These are phyloP conservation scores for Hymenoscyphus scutula DNA, from an alignment of 2,329 filamentous ascomycete species.

Conservation along the genomic window DNA sequence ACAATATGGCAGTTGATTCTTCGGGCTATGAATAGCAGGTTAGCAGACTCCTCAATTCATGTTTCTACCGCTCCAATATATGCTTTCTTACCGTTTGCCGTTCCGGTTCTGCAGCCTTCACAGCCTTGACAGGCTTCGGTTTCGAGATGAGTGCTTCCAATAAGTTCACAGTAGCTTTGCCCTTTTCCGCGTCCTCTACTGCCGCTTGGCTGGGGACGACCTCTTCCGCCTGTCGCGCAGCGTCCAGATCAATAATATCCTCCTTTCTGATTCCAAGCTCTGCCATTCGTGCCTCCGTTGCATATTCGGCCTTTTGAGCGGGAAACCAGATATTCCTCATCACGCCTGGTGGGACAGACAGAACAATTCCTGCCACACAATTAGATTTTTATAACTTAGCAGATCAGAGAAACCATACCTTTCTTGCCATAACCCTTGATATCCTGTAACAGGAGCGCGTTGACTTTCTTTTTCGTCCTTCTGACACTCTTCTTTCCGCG, in stretches of 20 bases:
- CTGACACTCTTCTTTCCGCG: constrained; percentile 46
- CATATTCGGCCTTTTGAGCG: constrained; percentile 49
- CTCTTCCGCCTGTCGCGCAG: constrained; percentile 31
- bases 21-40: constrained; percentile 23
- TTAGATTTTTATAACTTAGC: constrained; percentile 26
- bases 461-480: constrained; percentile 40
- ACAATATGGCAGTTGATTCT: constrained; percentile 26
- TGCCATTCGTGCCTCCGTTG: constrained; percentile 45
- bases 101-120: background rate
- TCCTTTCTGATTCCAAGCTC: constrained; percentile 43
- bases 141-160: background rate
- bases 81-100: background rate
- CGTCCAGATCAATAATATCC: constrained; percentile 38
- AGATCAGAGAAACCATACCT: constrained; percentile 31
- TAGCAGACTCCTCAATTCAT: constrained; percentile 13
- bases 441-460: constrained; percentile 51
- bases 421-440: constrained; percentile 49
- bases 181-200: constrained; percentile 12
- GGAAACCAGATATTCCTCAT: constrained; percentile 58
- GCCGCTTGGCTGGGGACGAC: constrained; percentile 12
- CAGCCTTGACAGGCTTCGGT: background rate
- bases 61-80: background rate
- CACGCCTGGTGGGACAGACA: constrained; percentile 49
- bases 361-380: constrained; percentile 44
- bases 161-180: background rate